Evolutionary conservation across 768 basidiomycete species (phyloP).

Genomic region (Roridomyces roridus): DNA sequence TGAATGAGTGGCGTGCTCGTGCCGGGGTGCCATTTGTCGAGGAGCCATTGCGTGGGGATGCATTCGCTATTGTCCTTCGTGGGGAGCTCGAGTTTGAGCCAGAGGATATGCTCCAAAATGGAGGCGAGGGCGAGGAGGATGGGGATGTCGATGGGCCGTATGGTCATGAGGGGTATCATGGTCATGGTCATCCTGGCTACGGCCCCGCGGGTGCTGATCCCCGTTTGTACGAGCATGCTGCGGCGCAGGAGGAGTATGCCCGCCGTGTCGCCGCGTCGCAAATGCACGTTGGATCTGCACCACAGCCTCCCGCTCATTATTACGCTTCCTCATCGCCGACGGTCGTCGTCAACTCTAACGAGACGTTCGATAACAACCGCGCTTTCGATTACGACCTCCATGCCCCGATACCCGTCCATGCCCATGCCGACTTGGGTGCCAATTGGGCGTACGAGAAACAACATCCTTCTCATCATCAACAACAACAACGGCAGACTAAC

Average conservation of each 20-base stretch:
- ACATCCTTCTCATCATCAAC: slow-evolving; percentile 1
- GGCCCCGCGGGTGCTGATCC: too few species aligned
- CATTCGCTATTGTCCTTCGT: slow-evolving; percentile 70
- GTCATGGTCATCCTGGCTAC: too few species aligned
- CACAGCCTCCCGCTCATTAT: slow-evolving; percentile 31
- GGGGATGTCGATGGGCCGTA: slow-evolving; percentile 52
- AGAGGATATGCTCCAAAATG: slow-evolving; percentile 34
- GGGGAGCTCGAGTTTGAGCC: slow-evolving; percentile 75
- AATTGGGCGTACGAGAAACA: slow-evolving; percentile 19
- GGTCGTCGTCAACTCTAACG: slow-evolving; percentile 49
- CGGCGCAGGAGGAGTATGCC: slow-evolving; percentile 16
- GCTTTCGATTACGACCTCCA: slow-evolving; percentile 39
- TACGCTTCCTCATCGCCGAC: slow-evolving; percentile 42
- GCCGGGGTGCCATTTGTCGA: slow-evolving; percentile 74
- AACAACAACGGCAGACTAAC: not conserved
- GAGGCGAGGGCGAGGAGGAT: slow-evolving; percentile 60
- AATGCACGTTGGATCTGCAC: slow-evolving; percentile 29
- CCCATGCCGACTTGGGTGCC: not conserved
- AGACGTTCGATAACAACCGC: slow-evolving; percentile 60
- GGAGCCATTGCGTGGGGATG: slow-evolving; percentile 75
- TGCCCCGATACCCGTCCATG: not conserved
- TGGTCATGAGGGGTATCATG: slow-evolving; percentile 18
- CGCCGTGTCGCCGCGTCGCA: slow-evolving; percentile 16
- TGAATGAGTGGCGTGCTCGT: slow-evolving; percentile 92
- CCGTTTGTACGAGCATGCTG: slow-evolving; percentile 46